Conservation (phyloP, 805 yeast genomes). For the Ogataea methylovora region DNA sequence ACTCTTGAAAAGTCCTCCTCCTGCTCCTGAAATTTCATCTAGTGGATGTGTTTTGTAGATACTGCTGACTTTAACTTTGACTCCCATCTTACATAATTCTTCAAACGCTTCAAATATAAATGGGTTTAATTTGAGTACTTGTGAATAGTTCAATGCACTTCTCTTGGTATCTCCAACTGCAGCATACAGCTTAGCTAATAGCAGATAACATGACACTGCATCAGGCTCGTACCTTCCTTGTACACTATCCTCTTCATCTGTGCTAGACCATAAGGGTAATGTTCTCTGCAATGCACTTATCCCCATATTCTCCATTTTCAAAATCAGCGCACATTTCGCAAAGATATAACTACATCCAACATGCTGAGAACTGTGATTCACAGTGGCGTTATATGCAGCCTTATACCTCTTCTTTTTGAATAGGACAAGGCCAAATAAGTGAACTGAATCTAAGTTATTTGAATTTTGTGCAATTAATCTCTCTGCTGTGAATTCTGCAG, state of each 20-base stretch:
- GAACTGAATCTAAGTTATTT: constrained; percentile 51
- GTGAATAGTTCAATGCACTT: constrained; percentile 59
- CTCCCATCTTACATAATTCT: constrained; percentile 65
- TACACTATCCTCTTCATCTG: constrained; percentile 2
- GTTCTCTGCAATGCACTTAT: constrained; percentile 39
- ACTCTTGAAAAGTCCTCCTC: background rate
- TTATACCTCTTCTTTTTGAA: constrained; percentile 52
- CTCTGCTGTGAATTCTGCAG: constrained; percentile 87
- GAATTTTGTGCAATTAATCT: constrained; percentile 59
- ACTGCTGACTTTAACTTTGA: constrained; percentile 52
- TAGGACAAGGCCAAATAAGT: constrained; percentile 63
- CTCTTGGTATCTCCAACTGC: constrained; percentile 53
- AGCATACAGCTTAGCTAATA: constrained; percentile 63
- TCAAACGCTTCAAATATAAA: constrained; percentile 83
- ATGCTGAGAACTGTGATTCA: constrained; percentile 36
- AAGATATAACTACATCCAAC: constrained; percentile 72
- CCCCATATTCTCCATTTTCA: constrained; percentile 56
- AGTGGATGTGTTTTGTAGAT: constrained; percentile 31
- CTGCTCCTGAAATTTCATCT: background rate
- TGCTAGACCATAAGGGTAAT: constrained; percentile 27
- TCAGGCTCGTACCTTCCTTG: constrained; percentile 42
- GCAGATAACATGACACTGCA: constrained; percentile 55
- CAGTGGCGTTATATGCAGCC: constrained; percentile 49
- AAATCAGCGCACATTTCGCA: constrained; percentile 56
- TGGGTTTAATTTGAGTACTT: constrained; percentile 68